Evolutionary conservation across 2,329 filamentous ascomycete species (phyloP).

Genomic region (Myriosclerotinia scirpicola): DNA sequence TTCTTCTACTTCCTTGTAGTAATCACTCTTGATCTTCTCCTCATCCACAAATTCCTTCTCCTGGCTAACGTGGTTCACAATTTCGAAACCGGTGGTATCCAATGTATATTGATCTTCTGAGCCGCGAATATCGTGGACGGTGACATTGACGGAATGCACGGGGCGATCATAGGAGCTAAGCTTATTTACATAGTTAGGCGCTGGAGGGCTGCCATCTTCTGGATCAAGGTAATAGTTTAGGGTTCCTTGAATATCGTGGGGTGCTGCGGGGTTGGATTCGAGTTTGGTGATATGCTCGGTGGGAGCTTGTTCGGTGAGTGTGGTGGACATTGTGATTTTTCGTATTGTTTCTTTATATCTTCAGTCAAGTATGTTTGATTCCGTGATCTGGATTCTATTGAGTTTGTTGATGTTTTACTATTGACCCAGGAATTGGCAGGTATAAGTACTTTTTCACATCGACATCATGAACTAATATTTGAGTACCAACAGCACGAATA

Average conservation of each 20-base stretch:
- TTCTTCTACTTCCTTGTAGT: constrained; percentile 43
- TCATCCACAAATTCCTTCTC: constrained; percentile 43
- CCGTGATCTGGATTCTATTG: not conserved
- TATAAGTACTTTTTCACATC: constrained; percentile 12
- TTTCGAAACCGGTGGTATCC: constrained; percentile 45
- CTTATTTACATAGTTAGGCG: constrained; percentile 25
- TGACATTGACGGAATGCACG: not conserved
- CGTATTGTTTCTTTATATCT: not conserved
- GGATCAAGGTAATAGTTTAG: constrained; percentile 30
- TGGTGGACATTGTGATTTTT: constrained; percentile 12
- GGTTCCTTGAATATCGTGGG: constrained; percentile 26
- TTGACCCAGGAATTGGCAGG: not conserved
- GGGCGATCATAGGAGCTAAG: constrained; percentile 20
- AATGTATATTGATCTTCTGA: constrained; percentile 46
- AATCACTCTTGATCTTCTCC: constrained; percentile 40
- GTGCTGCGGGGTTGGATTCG: not conserved
- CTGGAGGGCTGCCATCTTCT: constrained; percentile 30
- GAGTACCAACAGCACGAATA: not conserved
- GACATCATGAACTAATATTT: not conserved
- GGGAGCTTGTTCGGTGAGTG: constrained; percentile 19
- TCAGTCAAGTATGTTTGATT: not conserved
- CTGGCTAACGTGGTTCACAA: constrained; percentile 41
- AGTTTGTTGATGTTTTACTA: not conserved
- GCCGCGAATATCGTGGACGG: constrained; percentile 48
- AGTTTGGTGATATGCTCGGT: not conserved